Base-by-base conservation (phyloP, 352 stramenopile species). In the Pythium monospermum region DNA sequence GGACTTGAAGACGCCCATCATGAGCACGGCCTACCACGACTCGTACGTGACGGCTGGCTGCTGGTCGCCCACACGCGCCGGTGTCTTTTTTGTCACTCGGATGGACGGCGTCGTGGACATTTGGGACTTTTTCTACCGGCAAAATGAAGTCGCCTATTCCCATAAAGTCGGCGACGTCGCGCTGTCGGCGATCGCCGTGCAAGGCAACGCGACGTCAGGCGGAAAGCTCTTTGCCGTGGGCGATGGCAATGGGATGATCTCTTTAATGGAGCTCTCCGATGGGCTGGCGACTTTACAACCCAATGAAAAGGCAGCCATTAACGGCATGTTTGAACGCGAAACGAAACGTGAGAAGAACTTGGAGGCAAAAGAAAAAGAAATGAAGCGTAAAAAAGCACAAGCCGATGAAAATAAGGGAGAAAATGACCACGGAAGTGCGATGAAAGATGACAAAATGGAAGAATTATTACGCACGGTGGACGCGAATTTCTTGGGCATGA, bases 71-170 rank as follows among this genome's bases (percentile, higher is more conserved):
- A 98, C 95, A 26, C 84, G 95, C 23, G 89, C 95, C 1, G 95
- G 95, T 7, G 93, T 99, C 21, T 98, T 99, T 69, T 99, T 97
- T 59, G 90, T 98, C 39, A 98, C 94, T 46, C 80, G 94, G 41
- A 96, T 96, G 85, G 95, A 98, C 65, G 95, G 95, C 47, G 91
- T 98, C n/a, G 80, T 98, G 39, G 94, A 98, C 68, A 85, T 98
- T 35, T 99, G 95, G 95, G 95, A 99, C 66, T 98, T 98, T 56
- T 98, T 97, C 65, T 97, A 98, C 62, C 88, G 89, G 6, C 95
- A 99, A 64, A 98, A 97, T 67, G 95, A 98, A 60, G 86, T 98
- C 41, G 95, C 92, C 18, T 99, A 98, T 69, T 97, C 83, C 36
- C 95, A 99, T 75, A 99, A 99, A 68, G 92, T 99, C 33, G 85